phyloP scores from a whole-genome alignment of 768 basidiomycete species.

The Podaxis pistillaris region DNA sequence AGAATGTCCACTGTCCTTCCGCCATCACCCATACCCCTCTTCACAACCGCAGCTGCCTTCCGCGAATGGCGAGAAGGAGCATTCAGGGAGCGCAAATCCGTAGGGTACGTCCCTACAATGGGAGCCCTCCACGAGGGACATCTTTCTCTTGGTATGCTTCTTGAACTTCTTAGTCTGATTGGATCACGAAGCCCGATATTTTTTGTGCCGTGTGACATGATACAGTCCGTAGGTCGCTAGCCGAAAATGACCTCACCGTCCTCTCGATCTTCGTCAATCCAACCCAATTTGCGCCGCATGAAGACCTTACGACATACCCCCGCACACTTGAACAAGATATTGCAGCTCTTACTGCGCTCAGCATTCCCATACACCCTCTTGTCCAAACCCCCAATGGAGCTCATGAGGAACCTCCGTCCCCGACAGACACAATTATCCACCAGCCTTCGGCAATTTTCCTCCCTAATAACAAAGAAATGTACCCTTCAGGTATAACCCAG shows the following conservation, averaged over 20 bases:
- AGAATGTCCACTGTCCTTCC: slow-evolving; percentile 26
- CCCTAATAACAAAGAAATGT: slow-evolving; percentile 82
- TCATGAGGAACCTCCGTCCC: background rate
- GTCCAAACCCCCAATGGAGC: background rate
- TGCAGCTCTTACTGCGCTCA: slow-evolving; percentile 35
- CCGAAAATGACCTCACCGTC: slow-evolving; percentile 81
- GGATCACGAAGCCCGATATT: background rate
- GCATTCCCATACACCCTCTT: slow-evolving; percentile 23
- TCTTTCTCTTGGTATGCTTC: slow-evolving; percentile 74
- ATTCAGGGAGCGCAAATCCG: slow-evolving; percentile 55
- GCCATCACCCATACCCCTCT: slow-evolving; percentile 41
- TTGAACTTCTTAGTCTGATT: slow-evolving; percentile 2
- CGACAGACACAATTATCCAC: slow-evolving; percentile 22
- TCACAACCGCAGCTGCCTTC: slow-evolving; percentile 60
- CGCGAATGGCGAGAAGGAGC: slow-evolving; percentile 75
- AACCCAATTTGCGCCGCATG: slow-evolving; percentile 93
- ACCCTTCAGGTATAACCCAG: slow-evolving; percentile 88
- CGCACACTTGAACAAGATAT: slow-evolving; percentile 81
- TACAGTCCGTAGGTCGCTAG: slow-evolving; percentile 76
- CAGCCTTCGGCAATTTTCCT: slow-evolving; percentile 73
- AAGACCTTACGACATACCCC: slow-evolving; percentile 90
- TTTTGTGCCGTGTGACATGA: background rate
- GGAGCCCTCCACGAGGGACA: slow-evolving; percentile 95
- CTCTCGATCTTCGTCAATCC: slow-evolving; percentile 98
- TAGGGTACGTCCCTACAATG: slow-evolving; percentile 98